Percentiles rank a stretch among this genome's conserved stretches.
phyloP scores from a whole-genome alignment of 1,284 basidiomycete species.

The Ustilago shanxiensis region DNA sequence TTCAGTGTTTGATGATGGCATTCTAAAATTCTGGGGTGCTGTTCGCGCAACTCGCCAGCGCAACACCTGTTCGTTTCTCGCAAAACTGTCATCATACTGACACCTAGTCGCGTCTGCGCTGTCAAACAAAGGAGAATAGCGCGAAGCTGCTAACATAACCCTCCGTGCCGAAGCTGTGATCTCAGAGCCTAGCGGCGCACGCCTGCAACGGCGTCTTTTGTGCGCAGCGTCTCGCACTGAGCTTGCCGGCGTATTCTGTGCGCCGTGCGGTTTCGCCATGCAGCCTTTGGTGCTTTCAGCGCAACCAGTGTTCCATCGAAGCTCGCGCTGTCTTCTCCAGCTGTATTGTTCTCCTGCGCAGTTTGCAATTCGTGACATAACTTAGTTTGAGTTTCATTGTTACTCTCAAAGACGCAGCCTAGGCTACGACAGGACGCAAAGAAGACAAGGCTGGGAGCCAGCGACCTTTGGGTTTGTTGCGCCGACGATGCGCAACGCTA shows the following conservation, averaged over 20 bases:
- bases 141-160: constrained; percentile 3
- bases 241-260: constrained; percentile 1
- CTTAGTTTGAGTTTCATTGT: background rate
- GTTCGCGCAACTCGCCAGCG: background rate
- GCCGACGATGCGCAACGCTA: background rate
- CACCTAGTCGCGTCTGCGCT: background rate
- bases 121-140: background rate
- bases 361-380: background rate
- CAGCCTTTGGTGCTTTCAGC: background rate
- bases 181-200: background rate
- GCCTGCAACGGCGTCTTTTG: constrained; percentile 1
- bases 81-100: background rate
- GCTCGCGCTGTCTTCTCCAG: background rate
- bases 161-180: background rate
- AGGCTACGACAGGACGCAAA: no score
- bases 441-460: background rate
- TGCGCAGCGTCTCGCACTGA: background rate
- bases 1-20: background rate
- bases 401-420: no score
- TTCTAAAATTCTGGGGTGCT: constrained; percentile 2
- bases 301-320: background rate
- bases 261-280: background rate
- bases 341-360: no score
- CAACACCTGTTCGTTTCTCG: background rate
- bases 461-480: background rate